phyloP scores from a whole-genome alignment of 2,329 filamentous ascomycete genomes.

The Magnaporthales sp. region DNA sequence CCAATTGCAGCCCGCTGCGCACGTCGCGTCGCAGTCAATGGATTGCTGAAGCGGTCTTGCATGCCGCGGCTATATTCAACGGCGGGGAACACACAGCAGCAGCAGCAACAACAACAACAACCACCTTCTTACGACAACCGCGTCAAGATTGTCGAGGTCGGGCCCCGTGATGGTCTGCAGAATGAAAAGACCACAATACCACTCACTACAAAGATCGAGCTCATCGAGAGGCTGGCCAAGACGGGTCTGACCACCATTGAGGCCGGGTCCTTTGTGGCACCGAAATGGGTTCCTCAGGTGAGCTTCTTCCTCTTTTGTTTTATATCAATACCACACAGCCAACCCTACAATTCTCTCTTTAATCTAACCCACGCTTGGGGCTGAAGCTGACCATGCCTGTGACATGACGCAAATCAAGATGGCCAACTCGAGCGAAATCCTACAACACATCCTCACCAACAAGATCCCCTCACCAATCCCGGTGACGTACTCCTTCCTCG shows the following conservation, averaged over 20 bases:
- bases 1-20: not conserved
- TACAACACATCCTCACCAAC: slow-evolving; percentile 55
- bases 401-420: slow-evolving; percentile 44
- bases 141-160: slow-evolving; percentile 64
- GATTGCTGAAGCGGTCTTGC: not conserved
- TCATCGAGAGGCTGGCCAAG: slow-evolving; percentile 59
- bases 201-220: slow-evolving; percentile 63
- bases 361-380: no score
- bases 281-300: slow-evolving; percentile 76
- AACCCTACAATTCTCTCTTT: no score
- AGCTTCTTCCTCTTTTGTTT: not conserved
- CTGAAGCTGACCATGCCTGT: not conserved
- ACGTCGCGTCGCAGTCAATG: not conserved
- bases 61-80: not conserved
- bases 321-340: not conserved
- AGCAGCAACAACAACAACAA: not conserved
- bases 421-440: slow-evolving; percentile 68
- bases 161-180: slow-evolving; percentile 77
- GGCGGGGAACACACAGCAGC: not conserved
- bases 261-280: slow-evolving; percentile 72
- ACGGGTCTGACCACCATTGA: slow-evolving; percentile 70
- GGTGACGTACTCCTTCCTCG: slow-evolving; percentile 71
- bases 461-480: slow-evolving; percentile 44
- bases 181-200: slow-evolving; percentile 70
- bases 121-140: slow-evolving; percentile 5